These are phyloP conservation scores for Theobroma grandiflorum DNA, from an alignment of 441 rosid species.

Conservation along the genomic window DNA sequence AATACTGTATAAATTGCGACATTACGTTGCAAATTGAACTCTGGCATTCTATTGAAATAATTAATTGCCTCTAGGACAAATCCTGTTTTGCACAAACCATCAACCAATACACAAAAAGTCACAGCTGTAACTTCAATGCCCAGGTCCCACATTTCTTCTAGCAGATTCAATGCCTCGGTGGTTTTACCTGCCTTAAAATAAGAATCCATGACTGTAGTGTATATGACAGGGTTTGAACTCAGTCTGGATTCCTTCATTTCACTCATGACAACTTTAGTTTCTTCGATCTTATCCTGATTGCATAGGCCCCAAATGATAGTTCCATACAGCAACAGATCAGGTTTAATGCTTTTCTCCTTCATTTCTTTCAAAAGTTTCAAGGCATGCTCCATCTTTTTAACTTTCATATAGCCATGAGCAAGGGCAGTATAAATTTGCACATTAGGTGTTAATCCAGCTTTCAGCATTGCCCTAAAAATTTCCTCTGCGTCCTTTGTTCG, in stretches of 20 bases:
- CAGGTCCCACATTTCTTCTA: conserved; percentile 54
- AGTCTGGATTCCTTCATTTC: conserved; percentile 66
- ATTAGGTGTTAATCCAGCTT: conserved; percentile 61
- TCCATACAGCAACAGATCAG: conserved; percentile 66
- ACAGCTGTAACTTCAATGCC: conserved; percentile 61
- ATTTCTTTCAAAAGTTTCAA: conserved; percentile 57
- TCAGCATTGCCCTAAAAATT: conserved; percentile 52
- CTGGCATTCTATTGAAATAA: conserved; percentile 55
- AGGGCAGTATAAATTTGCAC: conserved; percentile 62
- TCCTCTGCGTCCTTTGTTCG: conserved; percentile 66
- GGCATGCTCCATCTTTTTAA: conserved; percentile 58
- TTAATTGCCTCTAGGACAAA: conserved; percentile 60
- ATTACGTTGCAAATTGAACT: conserved; percentile 62
- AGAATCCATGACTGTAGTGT: conserved; percentile 68
- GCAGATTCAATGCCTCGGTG: conserved; percentile 53
- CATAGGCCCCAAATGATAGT: conserved; percentile 75
- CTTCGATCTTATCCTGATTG: conserved; percentile 56
- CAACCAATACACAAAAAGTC: conserved; percentile 71
- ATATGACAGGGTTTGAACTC: conserved; percentile 55
- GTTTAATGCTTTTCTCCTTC: conserved; percentile 55
- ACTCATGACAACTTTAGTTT: conserved; percentile 48
- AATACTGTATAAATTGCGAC: conserved; percentile 67
- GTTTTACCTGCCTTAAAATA: conserved; percentile 62
- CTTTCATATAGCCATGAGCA: conserved; percentile 68
- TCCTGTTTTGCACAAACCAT: conserved; percentile 77